Percentiles rank a stretch among this genome's conserved stretches.
phyloP scores from a whole-genome alignment of 805 yeast species.

The Lipomyces chichibuensis region DNA sequence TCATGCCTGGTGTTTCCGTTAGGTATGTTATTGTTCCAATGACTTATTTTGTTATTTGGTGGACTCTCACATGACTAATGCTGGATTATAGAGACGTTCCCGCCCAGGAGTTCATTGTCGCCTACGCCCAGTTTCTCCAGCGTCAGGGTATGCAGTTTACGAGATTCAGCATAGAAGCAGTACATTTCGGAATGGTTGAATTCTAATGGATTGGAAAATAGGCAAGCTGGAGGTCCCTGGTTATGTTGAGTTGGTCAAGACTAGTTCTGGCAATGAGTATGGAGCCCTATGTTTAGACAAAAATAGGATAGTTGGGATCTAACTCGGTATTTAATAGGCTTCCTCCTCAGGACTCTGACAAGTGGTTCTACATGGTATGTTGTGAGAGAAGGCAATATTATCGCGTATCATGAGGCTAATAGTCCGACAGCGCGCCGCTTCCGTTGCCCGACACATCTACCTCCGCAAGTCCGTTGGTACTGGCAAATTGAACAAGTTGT shows the following conservation, averaged over 20 bases:
- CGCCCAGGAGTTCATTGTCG: constrained; percentile 99
- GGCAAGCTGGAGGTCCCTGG: constrained; percentile 97
- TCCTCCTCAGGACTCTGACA: constrained; percentile 99
- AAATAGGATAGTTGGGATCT: background rate
- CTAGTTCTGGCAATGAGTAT: constrained; percentile 91
- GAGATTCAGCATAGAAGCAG: background rate
- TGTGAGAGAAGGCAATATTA: background rate
- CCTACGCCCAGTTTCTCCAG: constrained; percentile 99
- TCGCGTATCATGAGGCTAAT: background rate
- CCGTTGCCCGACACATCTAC: constrained; percentile 99
- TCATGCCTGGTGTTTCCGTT: constrained; percentile 97
- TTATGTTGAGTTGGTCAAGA: constrained; percentile 99
- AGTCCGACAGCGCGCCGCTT: constrained; percentile 85
- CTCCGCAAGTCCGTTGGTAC: constrained; percentile 99
- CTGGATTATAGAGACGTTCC: constrained; percentile 89
- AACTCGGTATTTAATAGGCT: constrained; percentile 46
- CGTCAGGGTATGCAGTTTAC: constrained; percentile 72
- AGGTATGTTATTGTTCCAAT: constrained; percentile 65
- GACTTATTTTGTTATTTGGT: background rate
- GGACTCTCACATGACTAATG: background rate
- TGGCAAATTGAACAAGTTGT: constrained; percentile 97
- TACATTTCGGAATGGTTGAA: background rate
- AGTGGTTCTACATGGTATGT: constrained; percentile 82
- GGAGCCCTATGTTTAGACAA: background rate
- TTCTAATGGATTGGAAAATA: constrained; percentile 9